Base-by-base conservation (phyloP, 257 asterid species). In the Capsicum chinense region DNA sequence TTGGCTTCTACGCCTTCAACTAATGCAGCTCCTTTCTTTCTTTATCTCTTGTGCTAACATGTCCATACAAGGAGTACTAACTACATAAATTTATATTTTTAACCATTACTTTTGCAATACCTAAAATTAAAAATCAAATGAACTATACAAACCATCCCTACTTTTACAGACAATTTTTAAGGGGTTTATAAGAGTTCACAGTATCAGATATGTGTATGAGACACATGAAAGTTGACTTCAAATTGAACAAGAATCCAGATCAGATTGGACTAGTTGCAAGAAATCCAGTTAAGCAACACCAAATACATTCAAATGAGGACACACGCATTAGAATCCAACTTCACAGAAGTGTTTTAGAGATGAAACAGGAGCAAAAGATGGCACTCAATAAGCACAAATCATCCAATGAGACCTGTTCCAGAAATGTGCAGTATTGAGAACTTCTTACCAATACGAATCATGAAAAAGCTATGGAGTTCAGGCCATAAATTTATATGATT, bases 1-100 rank as follows among this genome's bases (percentile, higher is more conserved):
- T 90, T 91, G 56, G 91, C 96, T 85, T 92, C 96, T 1, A 92
- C 93, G 5, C 94, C 94, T 85, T 91, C 89, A 17, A 92, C 91
- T 11, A 94, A 90, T 44, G 90, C 94, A 0, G 92, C 94, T 54
- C 96, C 96, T 85, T 86, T 92, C 89, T 89, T 89, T 70, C 33
- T 26, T 26, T 26, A 92, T 92, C 87, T 91, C 96, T 35, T 90
- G 88, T 0, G 94, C 96, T 42, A 92, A 92, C 92, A 66, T 92
- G 95, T 11, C 95, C 95, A 37, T 91, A 91, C 62, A 83, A 88
- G 11, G 95, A 91, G 81, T 92, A 92, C 91, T 90, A 83, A 15
- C 85, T 83, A 80, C 47, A 56, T 52, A 7, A 12, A 67, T 68
- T 82, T 52, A 76, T 21, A 21, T 26, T 52, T 74, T 21, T 7